Conservation (phyloP, 345 rosid species). For the Trapa incisa region DNA sequence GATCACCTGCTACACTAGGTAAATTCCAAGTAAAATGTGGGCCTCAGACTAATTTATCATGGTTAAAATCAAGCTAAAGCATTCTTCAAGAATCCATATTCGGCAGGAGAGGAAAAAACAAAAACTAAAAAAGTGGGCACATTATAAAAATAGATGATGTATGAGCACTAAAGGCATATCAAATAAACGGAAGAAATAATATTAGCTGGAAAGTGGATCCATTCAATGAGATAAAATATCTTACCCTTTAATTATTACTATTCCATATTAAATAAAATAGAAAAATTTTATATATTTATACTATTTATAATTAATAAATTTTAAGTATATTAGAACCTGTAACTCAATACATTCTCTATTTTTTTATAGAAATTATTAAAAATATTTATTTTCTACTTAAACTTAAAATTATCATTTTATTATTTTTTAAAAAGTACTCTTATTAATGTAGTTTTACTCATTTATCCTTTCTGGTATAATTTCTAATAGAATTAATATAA, state of each 20-base stretch:
- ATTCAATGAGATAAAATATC: background rate
- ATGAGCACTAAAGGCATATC: background rate
- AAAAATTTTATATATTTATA: too few relatives aligned
- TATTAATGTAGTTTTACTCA: too few relatives aligned
- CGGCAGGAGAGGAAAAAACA: background rate
- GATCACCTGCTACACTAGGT: background rate
- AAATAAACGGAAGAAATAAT: background rate
- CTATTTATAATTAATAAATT: too few relatives aligned
- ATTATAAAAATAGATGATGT: background rate
- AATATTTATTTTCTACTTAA: too few relatives aligned
- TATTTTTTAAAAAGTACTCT: too few relatives aligned
- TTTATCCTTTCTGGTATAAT: too few relatives aligned
- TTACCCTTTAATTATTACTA: background rate
- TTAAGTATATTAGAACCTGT: too few relatives aligned
- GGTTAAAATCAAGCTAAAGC: background rate
- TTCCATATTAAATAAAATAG: too few relatives aligned
- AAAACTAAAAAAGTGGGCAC: background rate
- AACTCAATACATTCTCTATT: too few relatives aligned
- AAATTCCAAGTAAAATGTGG: background rate
- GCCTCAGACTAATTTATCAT: background rate
- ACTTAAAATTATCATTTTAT: too few relatives aligned
- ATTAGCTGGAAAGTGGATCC: constrained; percentile 31
- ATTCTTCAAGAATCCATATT: background rate
- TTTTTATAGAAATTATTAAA: too few relatives aligned
- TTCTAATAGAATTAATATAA: too few relatives aligned